Percentiles rank a stretch among this genome's conserved stretches.
Conservation (phyloP, 1,284 basidiomycete species). For the Trichosporon sp. region DNA sequence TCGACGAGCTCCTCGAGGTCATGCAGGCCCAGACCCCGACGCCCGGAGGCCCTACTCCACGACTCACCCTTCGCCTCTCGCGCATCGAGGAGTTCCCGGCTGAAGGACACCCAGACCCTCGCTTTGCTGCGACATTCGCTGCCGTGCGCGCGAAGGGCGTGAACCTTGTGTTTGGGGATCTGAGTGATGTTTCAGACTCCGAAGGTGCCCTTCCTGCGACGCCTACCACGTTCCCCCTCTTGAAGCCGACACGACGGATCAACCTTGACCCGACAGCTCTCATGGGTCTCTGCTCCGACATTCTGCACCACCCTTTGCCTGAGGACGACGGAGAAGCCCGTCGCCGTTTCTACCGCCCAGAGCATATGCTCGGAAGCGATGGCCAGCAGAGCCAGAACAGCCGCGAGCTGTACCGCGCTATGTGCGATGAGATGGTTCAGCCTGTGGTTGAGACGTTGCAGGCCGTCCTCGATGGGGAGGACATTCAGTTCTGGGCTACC, state of each 20-base stretch:
- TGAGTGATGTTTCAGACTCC: constrained; percentile 30
- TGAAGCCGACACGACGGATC: constrained; percentile 54
- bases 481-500: constrained; percentile 71
- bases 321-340: constrained; percentile 55
- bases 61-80: constrained; percentile 63
- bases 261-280: constrained; percentile 76
- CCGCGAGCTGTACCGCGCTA: constrained; percentile 38
- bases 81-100: constrained; percentile 55
- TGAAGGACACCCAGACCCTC: constrained; percentile 50
- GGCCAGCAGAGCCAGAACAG: constrained; percentile 40
- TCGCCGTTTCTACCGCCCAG: constrained; percentile 57
- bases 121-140: constrained; percentile 61
- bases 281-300: constrained; percentile 75
- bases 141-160: constrained; percentile 44
- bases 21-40: constrained; percentile 16
- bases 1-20: constrained; percentile 52
- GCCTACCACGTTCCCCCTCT: constrained; percentile 49
- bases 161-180: constrained; percentile 63
- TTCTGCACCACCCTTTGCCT: constrained; percentile 69
- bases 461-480: constrained; percentile 35
- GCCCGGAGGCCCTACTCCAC: constrained; percentile 33
- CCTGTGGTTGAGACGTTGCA: constrained; percentile 63
- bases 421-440: constrained; percentile 62
- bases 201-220: constrained; percentile 70
- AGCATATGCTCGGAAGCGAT: constrained; percentile 15